These are phyloP conservation scores for Edaphochlamys debaryana DNA, from an alignment of 139 green algal genomes.

Conservation along the genomic window DNA sequence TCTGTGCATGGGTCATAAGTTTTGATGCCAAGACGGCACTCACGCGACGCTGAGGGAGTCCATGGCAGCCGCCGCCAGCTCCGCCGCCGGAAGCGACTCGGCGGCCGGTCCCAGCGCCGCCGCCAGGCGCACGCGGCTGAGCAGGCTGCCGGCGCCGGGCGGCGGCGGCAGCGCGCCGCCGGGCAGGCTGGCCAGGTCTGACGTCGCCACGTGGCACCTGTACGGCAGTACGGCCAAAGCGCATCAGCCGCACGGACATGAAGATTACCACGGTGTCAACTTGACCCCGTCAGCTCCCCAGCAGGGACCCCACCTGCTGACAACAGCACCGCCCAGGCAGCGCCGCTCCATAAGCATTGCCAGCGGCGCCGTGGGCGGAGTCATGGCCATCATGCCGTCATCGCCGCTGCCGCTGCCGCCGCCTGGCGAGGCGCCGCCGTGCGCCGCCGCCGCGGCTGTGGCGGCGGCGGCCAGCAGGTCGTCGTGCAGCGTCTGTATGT, in stretches of 20 bases:
- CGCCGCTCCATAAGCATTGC: conserved; percentile 24
- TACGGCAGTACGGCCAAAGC: no score
- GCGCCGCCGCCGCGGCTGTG: not conserved
- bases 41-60: conserved; percentile 4
- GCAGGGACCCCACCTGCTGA: conserved; percentile 3
- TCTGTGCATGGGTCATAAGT: no score
- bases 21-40: no score
- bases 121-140: conserved; percentile 11
- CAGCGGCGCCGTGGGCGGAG: not conserved
- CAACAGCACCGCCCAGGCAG: conserved; percentile 1
- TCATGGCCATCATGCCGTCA: not conserved
- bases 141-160: conserved; percentile 15
- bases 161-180: not conserved
- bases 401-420: not conserved
- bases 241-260: no score
- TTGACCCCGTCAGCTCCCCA: no score
- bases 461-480: not conserved
- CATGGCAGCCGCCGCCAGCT: conserved; percentile 3
- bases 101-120: conserved; percentile 21
- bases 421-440: no score
- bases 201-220: conserved; percentile 28
- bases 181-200: conserved; percentile 9
- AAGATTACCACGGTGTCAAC: no score
- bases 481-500: not conserved
- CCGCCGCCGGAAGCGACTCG: not conserved